Evolutionary conservation across 176 grass and related monocot genomes (phyloP), one percentile per base, ranked within the genome.

Genomic region (Eleusine indica): DNA sequence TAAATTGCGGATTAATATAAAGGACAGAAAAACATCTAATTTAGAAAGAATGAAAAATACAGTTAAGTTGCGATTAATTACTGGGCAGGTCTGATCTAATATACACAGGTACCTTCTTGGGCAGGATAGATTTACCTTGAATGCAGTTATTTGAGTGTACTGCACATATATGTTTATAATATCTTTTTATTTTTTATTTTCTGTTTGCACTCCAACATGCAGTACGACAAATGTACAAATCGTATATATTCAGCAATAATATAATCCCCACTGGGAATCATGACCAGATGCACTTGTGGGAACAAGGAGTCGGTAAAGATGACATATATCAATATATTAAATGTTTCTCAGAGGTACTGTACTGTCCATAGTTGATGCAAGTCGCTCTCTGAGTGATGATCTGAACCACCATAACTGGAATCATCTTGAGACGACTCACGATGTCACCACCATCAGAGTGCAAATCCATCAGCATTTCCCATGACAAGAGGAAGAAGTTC

Each of bases 301-400:
- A 74, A 68, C 60, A 73, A 49, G 49, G 68, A 82, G 52, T 57
- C 19, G 73, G 51, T 78, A n/a, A 78, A 51, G 66, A 72, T 41
- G 39, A 29, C 37, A 63, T 53, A 58, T 70, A 77, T 71, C 51
- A 68, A 16, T n/a, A 71, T 51, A 28, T 9, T 19, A 84, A 48
- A 70, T 43, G 7, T 38, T 70, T 64, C 25, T 60, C 32, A 77
- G n/a, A 77, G 77, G 13, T 81, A 4, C 12, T 16, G 32, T 80
- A 46, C 41, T 5, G 32, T 43, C 37, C 22, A 47, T 0, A 70
- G 42, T 41, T 7, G 32, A 32, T 39, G 43, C 70, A 62, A 68
- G 65, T 69, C 63, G 15, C 77, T 68, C 56, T 35, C 42, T 62
- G 48, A 30, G 28, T 61, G 71, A 29, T 69, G 41, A 32, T 70